phyloP scores from a whole-genome alignment of 2,329 filamentous ascomycete genomes.

The Pseudocercospora cruenta region DNA sequence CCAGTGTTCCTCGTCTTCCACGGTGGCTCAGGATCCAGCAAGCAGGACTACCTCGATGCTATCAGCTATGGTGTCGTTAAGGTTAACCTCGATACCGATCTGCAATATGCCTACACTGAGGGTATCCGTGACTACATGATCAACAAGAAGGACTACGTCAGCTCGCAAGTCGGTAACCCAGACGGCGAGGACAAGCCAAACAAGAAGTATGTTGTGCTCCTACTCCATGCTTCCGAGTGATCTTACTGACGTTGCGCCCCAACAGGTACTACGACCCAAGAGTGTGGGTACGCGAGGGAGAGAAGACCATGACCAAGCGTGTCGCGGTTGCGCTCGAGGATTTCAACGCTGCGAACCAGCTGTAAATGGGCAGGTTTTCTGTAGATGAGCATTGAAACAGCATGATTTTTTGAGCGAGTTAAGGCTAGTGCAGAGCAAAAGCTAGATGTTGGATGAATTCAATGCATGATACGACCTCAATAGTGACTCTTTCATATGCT shows the following conservation, averaged over 20 bases:
- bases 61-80: constrained; percentile 96
- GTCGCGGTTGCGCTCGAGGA: constrained; percentile 81
- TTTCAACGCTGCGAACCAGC: constrained; percentile 82
- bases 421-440: not conserved
- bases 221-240: constrained; percentile 49
- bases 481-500: not conserved
- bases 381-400: not conserved
- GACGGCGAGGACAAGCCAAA: constrained; percentile 97
- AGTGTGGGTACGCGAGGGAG: constrained; percentile 94
- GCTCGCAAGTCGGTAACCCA: constrained; percentile 87
- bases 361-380: constrained; percentile 55
- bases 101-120: constrained; percentile 90
- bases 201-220: constrained; percentile 68
- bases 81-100: constrained; percentile 98
- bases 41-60: constrained; percentile 86
- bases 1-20: constrained; percentile 99
- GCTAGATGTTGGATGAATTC: not conserved
- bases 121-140: constrained; percentile 95
- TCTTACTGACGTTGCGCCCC: not conserved
- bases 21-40: constrained; percentile 89
- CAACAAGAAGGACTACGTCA: constrained; percentile 93
- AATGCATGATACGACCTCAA: not conserved
- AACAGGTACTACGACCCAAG: constrained; percentile 66
- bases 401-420: constrained; percentile 1
- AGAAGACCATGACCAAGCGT: constrained; percentile 92